These are phyloP conservation scores for Trichoderma asperelloides DNA, from an alignment of 495 filamentous ascomycete genomes.

Conservation along the genomic window DNA sequence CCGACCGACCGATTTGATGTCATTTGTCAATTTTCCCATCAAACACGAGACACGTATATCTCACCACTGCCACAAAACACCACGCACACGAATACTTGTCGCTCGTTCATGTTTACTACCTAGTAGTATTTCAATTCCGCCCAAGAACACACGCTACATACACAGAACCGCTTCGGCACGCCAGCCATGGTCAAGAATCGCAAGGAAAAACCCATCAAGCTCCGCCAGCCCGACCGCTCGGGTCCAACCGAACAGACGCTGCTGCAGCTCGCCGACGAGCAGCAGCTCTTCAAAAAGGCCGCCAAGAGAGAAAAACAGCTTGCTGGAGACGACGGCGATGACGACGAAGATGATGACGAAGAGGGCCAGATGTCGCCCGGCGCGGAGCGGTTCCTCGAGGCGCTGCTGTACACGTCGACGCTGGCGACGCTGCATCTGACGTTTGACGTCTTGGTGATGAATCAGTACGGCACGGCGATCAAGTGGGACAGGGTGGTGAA, in stretches of 20 bases:
- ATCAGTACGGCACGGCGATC: slow-evolving; percentile 75
- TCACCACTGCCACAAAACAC: too few species aligned
- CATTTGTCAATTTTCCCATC: neutral
- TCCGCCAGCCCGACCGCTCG: slow-evolving; percentile 50
- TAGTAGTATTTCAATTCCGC: too few species aligned
- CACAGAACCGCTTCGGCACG: neutral
- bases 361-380: slow-evolving; percentile 24
- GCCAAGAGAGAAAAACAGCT: slow-evolving; percentile 18
- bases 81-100: too few species aligned
- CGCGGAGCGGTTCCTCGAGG: slow-evolving; percentile 46
- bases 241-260: slow-evolving; percentile 49
- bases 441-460: slow-evolving; percentile 79
- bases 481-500: slow-evolving; percentile 46
- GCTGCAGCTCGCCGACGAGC: slow-evolving; percentile 53
- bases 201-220: slow-evolving; percentile 45
- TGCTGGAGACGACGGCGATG: slow-evolving; percentile 23
- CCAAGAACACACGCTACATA: too few species aligned
- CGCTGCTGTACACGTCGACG: slow-evolving; percentile 60
- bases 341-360: slow-evolving; percentile 26
- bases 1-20: neutral
- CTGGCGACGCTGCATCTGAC: slow-evolving; percentile 78
- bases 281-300: slow-evolving; percentile 39
- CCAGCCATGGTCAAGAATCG: slow-evolving; percentile 36
- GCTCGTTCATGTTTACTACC: too few species aligned
- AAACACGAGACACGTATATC: neutral